These are phyloP conservation scores for Anthostomella pinea DNA, from an alignment of 2,329 filamentous ascomycete genomes.

Conservation along the genomic window DNA sequence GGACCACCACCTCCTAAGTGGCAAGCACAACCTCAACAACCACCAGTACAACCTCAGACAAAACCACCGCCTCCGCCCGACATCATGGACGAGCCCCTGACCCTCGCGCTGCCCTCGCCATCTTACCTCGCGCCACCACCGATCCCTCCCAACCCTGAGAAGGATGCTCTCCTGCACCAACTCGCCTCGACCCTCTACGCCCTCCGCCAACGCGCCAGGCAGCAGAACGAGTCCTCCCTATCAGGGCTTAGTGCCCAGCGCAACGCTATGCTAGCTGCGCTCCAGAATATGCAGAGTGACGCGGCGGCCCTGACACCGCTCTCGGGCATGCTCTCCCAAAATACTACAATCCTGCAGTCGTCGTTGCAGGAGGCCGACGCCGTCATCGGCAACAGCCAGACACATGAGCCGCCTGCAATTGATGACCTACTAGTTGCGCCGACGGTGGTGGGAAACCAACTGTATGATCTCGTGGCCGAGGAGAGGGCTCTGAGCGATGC, in stretches of 20 bases:
- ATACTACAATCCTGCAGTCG: constrained; percentile 74
- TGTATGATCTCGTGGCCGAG: constrained; percentile 86
- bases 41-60: constrained; percentile 32
- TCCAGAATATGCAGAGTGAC: constrained; percentile 70
- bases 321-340: constrained; percentile 67
- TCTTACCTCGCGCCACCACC: constrained; percentile 68
- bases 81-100: constrained; percentile 56
- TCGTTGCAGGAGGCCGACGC: constrained; percentile 75
- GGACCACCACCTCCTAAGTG: constrained; percentile 24
- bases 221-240: constrained; percentile 72
- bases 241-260: constrained; percentile 77
- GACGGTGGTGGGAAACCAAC: constrained; percentile 86
- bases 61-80: constrained; percentile 49
- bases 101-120: constrained; percentile 46
- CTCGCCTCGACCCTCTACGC: constrained; percentile 68
- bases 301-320: constrained; percentile 68
- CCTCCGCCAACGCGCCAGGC: constrained; percentile 65
- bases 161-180: constrained; percentile 78
- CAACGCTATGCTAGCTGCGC: constrained; percentile 68
- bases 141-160: constrained; percentile 93
- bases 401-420: constrained; percentile 69
- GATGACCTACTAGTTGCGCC: constrained; percentile 93
- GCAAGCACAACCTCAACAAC: constrained; percentile 27
- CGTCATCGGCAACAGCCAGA: constrained; percentile 70
- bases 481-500: constrained; percentile 84